A percentile compares a stretch with the other conserved stretches of the same genome.
Conservation (phyloP, 345 rosid species). For the Lumnitzera racemosa region DNA sequence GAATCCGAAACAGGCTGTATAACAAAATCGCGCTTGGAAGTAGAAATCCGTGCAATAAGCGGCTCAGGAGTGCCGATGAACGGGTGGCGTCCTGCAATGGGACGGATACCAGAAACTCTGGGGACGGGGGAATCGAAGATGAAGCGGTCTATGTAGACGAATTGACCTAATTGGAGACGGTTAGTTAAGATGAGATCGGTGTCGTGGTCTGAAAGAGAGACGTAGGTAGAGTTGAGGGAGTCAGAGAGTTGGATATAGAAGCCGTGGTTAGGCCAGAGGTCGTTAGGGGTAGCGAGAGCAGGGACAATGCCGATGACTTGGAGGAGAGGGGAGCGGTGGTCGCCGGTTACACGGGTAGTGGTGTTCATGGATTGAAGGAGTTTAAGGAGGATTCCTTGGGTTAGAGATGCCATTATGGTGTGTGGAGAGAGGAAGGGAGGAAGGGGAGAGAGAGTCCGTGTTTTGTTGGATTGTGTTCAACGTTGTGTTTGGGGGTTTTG, state of each 20-base stretch:
- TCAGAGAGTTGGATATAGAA: conserved; percentile 97
- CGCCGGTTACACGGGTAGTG: conserved; percentile 71
- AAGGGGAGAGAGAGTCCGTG: conserved; percentile 2
- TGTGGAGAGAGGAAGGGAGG: neutral
- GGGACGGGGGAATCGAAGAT: conserved; percentile 79
- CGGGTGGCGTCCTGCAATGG: conserved; percentile 86
- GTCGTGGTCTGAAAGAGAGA: conserved; percentile 90
- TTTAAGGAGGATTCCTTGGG: conserved; percentile 78
- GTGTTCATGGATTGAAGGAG: conserved; percentile 91
- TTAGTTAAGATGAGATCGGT: conserved; percentile 84
- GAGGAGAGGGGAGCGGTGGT: conserved; percentile 87
- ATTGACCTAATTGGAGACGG: conserved; percentile 97
- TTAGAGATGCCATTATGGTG: conserved; percentile 61
- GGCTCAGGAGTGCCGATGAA: conserved; percentile 84
- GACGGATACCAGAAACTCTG: conserved; percentile 66
- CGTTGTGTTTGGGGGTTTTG: neutral
- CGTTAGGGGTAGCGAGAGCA: conserved; percentile 82
- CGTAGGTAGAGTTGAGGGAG: conserved; percentile 89
- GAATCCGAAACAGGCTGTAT: conserved; percentile 81
- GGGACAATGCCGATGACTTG: conserved; percentile 94
- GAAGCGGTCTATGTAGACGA: conserved; percentile 80
- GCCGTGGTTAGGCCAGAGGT: conserved; percentile 90
- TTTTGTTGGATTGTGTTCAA: neutral
- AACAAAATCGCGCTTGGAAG: conserved; percentile 67
- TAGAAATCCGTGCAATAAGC: conserved; percentile 62